A percentile compares a stretch with the other conserved stretches of the same genome.
Evolutionary conservation across 2,329 filamentous ascomycete species (phyloP).

Genomic region (Podosphaera fusca): DNA sequence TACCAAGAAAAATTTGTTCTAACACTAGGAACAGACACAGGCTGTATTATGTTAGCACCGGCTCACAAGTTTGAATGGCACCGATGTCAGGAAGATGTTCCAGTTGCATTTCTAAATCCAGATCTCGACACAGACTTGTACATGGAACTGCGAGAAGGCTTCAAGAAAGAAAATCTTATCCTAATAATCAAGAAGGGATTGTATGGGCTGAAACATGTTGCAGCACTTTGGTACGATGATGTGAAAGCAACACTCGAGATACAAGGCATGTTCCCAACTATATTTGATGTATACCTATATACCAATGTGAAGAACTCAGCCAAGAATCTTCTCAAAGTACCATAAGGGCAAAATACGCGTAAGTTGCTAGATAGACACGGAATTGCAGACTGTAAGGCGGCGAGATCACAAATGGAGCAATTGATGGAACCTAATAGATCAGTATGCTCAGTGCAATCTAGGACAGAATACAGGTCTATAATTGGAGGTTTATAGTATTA

Average conservation of each 20-base stretch:
- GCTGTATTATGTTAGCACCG: not conserved
- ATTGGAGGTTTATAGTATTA: not conserved
- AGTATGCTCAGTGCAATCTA: not conserved
- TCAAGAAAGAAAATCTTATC: not conserved
- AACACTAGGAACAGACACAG: not conserved
- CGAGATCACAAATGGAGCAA: not conserved
- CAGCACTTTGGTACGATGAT: not conserved
- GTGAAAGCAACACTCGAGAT: no score
- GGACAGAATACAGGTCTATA: not conserved
- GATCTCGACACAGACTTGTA: not conserved
- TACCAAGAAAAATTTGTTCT: no score
- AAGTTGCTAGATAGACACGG: not conserved
- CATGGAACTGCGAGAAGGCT: not conserved
- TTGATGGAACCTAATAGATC: not conserved
- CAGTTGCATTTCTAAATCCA: not conserved
- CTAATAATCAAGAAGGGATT: not conserved
- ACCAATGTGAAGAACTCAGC: not conserved
- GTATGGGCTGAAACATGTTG: not conserved
- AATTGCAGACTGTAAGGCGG: not conserved
- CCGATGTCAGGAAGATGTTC: not conserved
- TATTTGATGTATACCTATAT: no score
- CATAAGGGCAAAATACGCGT: not conserved
- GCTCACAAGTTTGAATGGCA: not conserved
- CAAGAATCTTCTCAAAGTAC: not conserved
- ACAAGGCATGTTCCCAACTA: no score